Percentiles rank a stretch among this genome's conserved stretches.
These are phyloP conservation scores for maize (Zea mays) DNA, from an alignment of 176 grass and related monocot species.

Conservation along the genomic window Zm-B73-REFERENCE-NAM-5.0 NC_050100.1:225020501-225021000, in stretches of 20 bases:
- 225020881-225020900: slow-evolving; percentile 99
- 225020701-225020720: background rate
- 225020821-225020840: slow-evolving; percentile 92
- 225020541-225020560: slow-evolving; percentile 36
- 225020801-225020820: slow-evolving; percentile 99
- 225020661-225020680: slow-evolving; percentile 92
- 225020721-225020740: background rate
- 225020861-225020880: slow-evolving; percentile 65
- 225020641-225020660: slow-evolving; percentile 95
- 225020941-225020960: background rate
- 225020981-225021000: slow-evolving; percentile 12
- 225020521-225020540: slow-evolving; percentile 40
- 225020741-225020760: slow-evolving; percentile 29
- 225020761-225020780: slow-evolving; percentile 62
- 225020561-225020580: slow-evolving; percentile 67
- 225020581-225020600: slow-evolving; percentile 90
- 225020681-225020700: slow-evolving; percentile 10
- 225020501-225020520: slow-evolving; percentile 38
- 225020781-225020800: slow-evolving; percentile 99
- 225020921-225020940: slow-evolving; percentile 53
- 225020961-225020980: background rate
- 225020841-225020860: slow-evolving; percentile 75
- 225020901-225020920: slow-evolving; percentile 99
- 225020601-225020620: slow-evolving; percentile 94
- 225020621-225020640: slow-evolving; percentile 91